These are phyloP conservation scores for Pilasporangium apinafurcum DNA, from an alignment of 352 stramenopile genomes.

Conservation along the genomic window DNA sequence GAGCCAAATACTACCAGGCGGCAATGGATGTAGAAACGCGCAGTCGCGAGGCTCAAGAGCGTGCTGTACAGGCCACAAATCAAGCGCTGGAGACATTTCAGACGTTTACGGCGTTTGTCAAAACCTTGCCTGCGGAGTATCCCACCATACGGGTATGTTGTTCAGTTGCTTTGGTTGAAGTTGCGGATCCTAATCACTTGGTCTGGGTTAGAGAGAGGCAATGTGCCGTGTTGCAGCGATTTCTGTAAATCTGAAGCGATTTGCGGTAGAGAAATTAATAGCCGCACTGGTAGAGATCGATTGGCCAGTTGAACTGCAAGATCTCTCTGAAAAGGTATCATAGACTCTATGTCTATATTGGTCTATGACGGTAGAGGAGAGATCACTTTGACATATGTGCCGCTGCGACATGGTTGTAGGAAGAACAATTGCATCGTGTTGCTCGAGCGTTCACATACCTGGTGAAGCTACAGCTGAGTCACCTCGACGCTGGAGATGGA, in stretches of 20 bases:
- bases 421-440: conserved; percentile 17
- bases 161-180: not conserved
- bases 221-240: conserved; percentile 33
- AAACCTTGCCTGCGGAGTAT: conserved; percentile 35
- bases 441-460: conserved; percentile 43
- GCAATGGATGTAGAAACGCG: conserved; percentile 49
- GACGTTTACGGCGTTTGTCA: conserved; percentile 24
- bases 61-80: conserved; percentile 29
- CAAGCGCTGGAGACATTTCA: conserved; percentile 40
- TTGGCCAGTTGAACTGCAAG: conserved; percentile 40
- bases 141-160: conserved; percentile 31
- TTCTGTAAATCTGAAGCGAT: conserved; percentile 34
- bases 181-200: too few species aligned
- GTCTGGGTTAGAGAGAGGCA: conserved; percentile 29
- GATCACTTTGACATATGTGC: not conserved
- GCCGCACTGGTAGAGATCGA: conserved; percentile 25
- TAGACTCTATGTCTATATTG: conserved; percentile 2
- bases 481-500: conserved; percentile 6
- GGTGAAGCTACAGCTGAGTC: conserved; percentile 49
- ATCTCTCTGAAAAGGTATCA: conserved; percentile 21
- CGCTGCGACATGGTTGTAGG: conserved; percentile 5
- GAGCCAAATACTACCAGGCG: conserved; percentile 33
- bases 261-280: conserved; percentile 50
- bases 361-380: not conserved
- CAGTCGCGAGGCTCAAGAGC: conserved; percentile 28